These are phyloP conservation scores for Oxyria digyna DNA, from an alignment of 148 eudicot genomes.

Conservation along the genomic window DNA sequence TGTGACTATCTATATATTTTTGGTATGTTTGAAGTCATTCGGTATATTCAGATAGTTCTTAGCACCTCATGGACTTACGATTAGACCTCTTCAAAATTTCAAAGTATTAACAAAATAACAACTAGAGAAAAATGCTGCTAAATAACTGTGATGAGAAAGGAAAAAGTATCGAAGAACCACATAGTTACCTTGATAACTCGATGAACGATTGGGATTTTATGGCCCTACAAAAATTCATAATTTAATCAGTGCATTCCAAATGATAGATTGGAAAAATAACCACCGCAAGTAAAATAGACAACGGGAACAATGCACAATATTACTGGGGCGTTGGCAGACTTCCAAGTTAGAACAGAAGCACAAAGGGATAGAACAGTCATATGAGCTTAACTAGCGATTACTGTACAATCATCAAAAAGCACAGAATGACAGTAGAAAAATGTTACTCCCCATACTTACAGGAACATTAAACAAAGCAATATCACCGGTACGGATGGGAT, in stretches of 20 bases:
- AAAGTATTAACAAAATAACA: neutral
- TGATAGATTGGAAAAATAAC: neutral
- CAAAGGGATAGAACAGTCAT: neutral
- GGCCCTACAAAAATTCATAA: conserved; percentile 39
- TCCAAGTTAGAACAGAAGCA: neutral
- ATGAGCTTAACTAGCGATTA: neutral
- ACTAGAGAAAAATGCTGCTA: neutral
- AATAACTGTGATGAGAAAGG: neutral
- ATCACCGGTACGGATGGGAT: conserved; percentile 75
- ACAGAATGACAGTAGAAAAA: neutral
- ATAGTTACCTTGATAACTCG: conserved; percentile 63
- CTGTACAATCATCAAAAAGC: neutral
- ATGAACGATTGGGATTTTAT: conserved; percentile 78
- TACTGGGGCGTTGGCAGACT: neutral
- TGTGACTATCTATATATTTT: neutral
- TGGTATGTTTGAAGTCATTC: neutral
- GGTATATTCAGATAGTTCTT: neutral
- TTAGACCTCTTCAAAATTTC: neutral
- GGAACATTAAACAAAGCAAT: conserved; percentile 69
- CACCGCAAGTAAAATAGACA: neutral
- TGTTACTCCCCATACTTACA: conserved; percentile 37
- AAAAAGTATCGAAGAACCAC: neutral
- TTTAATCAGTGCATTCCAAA: neutral
- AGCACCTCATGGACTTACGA: neutral
- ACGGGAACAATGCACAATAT: neutral